A percentile compares a stretch with the other conserved stretches of the same genome.
These are phyloP conservation scores for Oryza punctata DNA, from an alignment of 176 grass and related monocot species.

Conservation along the genomic window DNA sequence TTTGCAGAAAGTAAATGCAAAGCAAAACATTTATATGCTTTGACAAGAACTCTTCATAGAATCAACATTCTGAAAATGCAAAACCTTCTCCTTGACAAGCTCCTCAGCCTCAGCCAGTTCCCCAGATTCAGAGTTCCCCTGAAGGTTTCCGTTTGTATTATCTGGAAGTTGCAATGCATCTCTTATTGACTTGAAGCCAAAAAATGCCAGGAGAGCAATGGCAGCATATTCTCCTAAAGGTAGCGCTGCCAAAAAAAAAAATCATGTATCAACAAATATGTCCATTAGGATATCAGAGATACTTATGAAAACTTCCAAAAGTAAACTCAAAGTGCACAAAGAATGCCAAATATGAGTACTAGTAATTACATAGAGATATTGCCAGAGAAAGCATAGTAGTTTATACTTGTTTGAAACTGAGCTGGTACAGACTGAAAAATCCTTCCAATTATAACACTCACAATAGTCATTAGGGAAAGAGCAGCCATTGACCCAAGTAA, in stretches of 20 bases:
- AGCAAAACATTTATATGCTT: slow-evolving; percentile 9
- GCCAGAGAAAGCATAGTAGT: slow-evolving; percentile 4
- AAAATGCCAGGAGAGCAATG: slow-evolving; percentile 85
- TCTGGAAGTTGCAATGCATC: slow-evolving; percentile 80
- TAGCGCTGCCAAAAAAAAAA: slow-evolving; percentile 59
- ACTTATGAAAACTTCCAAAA: not conserved
- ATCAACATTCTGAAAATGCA: slow-evolving; percentile 30
- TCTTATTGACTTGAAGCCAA: slow-evolving; percentile 96
- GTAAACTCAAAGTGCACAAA: slow-evolving; percentile 2
- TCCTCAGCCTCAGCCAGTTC: slow-evolving; percentile 96
- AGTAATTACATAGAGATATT: not conserved
- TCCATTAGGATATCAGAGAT: slow-evolving; percentile 24
- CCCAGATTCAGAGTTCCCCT: slow-evolving; percentile 70
- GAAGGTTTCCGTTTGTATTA: slow-evolving; percentile 30
- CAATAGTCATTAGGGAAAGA: slow-evolving; percentile 86
- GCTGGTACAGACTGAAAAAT: slow-evolving; percentile 89
- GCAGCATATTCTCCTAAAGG: slow-evolving; percentile 95
- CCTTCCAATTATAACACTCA: slow-evolving; percentile 87
- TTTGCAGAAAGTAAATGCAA: slow-evolving; percentile 6
- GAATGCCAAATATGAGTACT: not conserved
- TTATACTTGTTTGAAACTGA: slow-evolving; percentile 94
- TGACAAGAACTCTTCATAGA: not conserved
- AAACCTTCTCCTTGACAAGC: slow-evolving; percentile 95
- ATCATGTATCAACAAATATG: slow-evolving; percentile 21
- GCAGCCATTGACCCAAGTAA: slow-evolving; percentile 84